These are phyloP conservation scores for Tausonia pullulans DNA, from an alignment of 1,284 basidiomycete species.

Conservation along the genomic window DNA sequence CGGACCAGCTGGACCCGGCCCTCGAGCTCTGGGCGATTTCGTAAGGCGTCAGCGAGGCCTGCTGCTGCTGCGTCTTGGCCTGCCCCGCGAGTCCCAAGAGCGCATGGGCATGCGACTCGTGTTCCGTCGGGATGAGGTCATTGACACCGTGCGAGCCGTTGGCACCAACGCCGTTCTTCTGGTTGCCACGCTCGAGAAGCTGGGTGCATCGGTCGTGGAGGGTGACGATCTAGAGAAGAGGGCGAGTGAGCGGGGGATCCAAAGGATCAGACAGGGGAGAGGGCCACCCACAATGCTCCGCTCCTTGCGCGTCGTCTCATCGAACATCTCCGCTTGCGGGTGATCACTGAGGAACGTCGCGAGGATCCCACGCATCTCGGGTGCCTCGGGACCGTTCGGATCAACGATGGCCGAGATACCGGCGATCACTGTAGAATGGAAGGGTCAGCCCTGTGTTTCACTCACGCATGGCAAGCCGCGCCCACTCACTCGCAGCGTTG, in stretches of 20 bases:
- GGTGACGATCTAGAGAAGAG: slow-evolving; percentile 9
- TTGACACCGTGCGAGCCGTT: slow-evolving; percentile 1
- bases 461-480: background rate
- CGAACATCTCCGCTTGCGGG: slow-evolving; percentile 47
- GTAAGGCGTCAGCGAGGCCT: background rate
- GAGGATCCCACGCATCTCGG: slow-evolving; percentile 60
- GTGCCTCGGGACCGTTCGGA: slow-evolving; percentile 54
- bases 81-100: slow-evolving; percentile 12
- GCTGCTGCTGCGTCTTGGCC: background rate
- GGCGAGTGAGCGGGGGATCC: background rate
- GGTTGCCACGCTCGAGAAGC: background rate
- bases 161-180: background rate
- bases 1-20: background rate
- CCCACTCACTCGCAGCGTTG: slow-evolving; percentile 14
- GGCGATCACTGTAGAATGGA: slow-evolving; percentile 46
- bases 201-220: slow-evolving; percentile 11
- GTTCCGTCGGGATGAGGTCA: background rate
- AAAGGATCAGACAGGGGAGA: background rate
- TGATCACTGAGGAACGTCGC: slow-evolving; percentile 64
- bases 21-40: background rate
- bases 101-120: slow-evolving; percentile 9
- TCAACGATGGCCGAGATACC: slow-evolving; percentile 70
- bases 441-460: background rate
- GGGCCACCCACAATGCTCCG: slow-evolving; percentile 12
- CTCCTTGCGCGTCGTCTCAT: slow-evolving; percentile 50